Evolutionary conservation across 2,329 filamentous ascomycete genomes (phyloP), one percentile per base, ranked within the genome.

Genomic region (Calonectria multiphialidica): DNA sequence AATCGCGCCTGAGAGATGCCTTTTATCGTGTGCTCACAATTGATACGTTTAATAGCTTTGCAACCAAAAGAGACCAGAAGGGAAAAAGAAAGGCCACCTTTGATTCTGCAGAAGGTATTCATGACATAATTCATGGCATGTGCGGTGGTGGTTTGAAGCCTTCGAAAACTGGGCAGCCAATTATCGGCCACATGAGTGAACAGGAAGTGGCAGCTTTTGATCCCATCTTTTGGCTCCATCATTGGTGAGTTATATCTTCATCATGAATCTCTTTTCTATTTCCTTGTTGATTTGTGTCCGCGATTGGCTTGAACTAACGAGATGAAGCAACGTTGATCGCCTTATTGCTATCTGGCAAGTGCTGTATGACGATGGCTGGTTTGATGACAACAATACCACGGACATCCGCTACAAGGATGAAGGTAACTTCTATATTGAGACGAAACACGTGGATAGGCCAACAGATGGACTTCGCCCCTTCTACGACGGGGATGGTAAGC

Each of bases 161-260:
- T 28, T 40, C 6, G 23, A 16, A 16, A 15, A 9, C 2, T 16
- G 25, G 21, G 44, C 4, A 1, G 21, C 16, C 13, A 2, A 30
- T 9, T 8, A 9, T 40, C 15, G 73, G 73, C 6, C 71, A 74
- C 18, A 74, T 74, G 73, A 23, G 42, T 21, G 33, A 71, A 16
- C 57, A 71, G 8, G 57, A 61, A 9, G 57, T 66, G 1, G 73
- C 71, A 7, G 73, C 68, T 5, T 75, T 69, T 45, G 73, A 75
- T 13, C 73, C 73, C 21, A 67, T 75, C 15, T 75, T 75, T 42
- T 75, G 73, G 73, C 73, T 75, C 2, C 73, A 75, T 45, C 71
- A 75, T 42, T 67, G 62, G 68, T 70, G 37, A 15, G 61, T 23
- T 30, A 8, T 30, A 30, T 30, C n/a, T n/a, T n/a, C n/a, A n/a